Evolutionary conservation across 176 grass and related monocot species (phyloP), one percentile per base, ranked within the genome.

Genomic region (Cymbopogon citratus): DNA sequence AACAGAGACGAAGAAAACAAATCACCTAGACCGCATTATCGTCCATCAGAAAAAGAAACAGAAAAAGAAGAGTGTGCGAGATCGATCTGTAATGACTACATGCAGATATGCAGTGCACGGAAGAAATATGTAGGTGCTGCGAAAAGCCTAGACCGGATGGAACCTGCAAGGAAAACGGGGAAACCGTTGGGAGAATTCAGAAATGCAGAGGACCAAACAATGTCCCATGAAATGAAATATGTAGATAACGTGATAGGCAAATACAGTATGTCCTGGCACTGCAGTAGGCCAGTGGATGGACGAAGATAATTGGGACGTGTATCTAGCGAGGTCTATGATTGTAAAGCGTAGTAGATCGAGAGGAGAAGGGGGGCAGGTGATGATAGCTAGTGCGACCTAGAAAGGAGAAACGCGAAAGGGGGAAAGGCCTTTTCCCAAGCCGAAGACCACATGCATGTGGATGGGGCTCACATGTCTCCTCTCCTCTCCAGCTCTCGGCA

Each of bases 381-480:
- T 84, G 62, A 84, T 63, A 78, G 72, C 78, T 73, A 67, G 70
- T 8, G 81, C 73, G 60, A 33, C 83, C 83, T 85, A 89, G 63
- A 89, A 89, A 89, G 78, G 12, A 46, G 78, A 43, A 82, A 79
- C 23, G 66, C 28, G 46, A 71, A 89, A 80, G 63, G 52, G 86
- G 12, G 0, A 25, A 89, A 75, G 66, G 19, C 3, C 52, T 83
- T 80, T 66, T n/a, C 77, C 78, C 66, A 66, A 85, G 73, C 63
- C 43, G 52, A 87, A 79, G 70, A 83, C 81, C 89, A 69, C 80
- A 75, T 90, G 85, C 89, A 33, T 63, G 39, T 80, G 76, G 63
- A 75, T 66, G 84, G 83, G 83, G 52, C 67, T 69, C 83, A 74
- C 79, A 79, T 82, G 72, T 76, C 81, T 79, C 81, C 38, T 75